Evolutionary conservation across 176 grass and related monocot species (phyloP), one percentile per base, ranked within the genome.

Genomic region (Zoysia pacifica): DNA sequence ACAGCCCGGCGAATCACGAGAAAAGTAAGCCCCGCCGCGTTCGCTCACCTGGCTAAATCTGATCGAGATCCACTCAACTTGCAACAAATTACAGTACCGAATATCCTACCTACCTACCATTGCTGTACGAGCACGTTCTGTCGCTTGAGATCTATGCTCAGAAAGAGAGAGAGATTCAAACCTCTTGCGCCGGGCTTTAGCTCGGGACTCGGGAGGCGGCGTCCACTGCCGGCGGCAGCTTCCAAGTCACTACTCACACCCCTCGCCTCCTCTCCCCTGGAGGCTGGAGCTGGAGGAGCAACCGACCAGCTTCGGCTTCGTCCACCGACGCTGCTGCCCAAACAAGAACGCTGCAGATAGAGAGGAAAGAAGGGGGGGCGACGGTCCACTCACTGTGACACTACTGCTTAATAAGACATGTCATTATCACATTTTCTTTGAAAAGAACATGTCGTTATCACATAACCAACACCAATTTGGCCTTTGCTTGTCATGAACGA

Each of bases 321-420:
- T 28, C 51, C 37, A 60, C 67, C 35, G 81, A 84, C 80, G 86
- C 76, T 84, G 86, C 76, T 48, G 62, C 48, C 36, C 19, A 40
- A 44, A 28, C 18, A 60, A 39, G 16, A 55, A 5, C 0, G 28
- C 9, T 2, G 4, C 11, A 8, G 67, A 49, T 5, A 40, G 63
- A 62, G 12, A 13, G 7, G 9, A 9, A 16, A 13, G 42, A 9
- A 59, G 16, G 8, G 56, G 10, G 10, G 6, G 44, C 4, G 44
- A 63, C 16, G 13, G 4, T 59, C 13, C 74, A 38, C 28, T 18
- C 10, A n/a, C 4, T 11, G n/a, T 6, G 54, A 6, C 43, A 53
- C 62, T 66, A 48, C n/a, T 41, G 28, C 28, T 28, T 28, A 28
- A 28, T 28, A 28, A 28, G 28, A 28, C 28, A 28, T 28, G 28